Evolutionary conservation across 1,284 basidiomycete genomes (phyloP), one percentile per base, ranked within the genome.

Genomic region (Chalciporus sp.): DNA sequence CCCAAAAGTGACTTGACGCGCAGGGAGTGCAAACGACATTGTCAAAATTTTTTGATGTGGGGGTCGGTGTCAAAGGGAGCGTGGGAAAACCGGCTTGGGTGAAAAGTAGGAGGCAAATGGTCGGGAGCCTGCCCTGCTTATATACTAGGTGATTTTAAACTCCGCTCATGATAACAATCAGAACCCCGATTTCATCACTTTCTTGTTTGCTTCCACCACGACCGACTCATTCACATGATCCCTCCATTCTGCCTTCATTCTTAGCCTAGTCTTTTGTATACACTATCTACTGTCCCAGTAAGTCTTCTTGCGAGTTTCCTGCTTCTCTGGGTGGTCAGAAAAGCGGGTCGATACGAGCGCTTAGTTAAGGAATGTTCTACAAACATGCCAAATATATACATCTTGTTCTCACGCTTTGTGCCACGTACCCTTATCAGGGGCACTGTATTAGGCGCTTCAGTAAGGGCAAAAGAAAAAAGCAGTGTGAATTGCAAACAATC

Each of bases 1-100:
- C 57, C 84, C 86, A 69, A 90, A 89, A 46, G 82, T 88, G 62
- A 90, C 80, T 65, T 86, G 88, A 65, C 88, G 88, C 58, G 88
- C 81, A 58, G 87, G 87, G 55, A 90, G 77, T 39, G 84, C 82
- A 65, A 86, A 88, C 59, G 86, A 88, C 83, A 86, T 88, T 55
- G 20, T 68, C 56, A 42, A 8, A n/a, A 52, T 57, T 51, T 47
- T 43, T 47, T 48, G 31, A 65, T 10, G 60, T 65, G 55, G 51
- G 33, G 14, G 63, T 69, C 53, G 43, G 59, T n/a, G 44, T 33
- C 10, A 57, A 55, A 67, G 58, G 39, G 14, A 33, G 52, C 68
- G 68, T 70, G 68, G 67, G 68, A 70, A 70, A 68, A 39, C 4
- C 27, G 33, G 52, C 59, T 64, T 50, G 66, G 62, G 66, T 40